phyloP scores from a whole-genome alignment of 352 stramenopile genomes.

The Globisporangium perplexum region DNA sequence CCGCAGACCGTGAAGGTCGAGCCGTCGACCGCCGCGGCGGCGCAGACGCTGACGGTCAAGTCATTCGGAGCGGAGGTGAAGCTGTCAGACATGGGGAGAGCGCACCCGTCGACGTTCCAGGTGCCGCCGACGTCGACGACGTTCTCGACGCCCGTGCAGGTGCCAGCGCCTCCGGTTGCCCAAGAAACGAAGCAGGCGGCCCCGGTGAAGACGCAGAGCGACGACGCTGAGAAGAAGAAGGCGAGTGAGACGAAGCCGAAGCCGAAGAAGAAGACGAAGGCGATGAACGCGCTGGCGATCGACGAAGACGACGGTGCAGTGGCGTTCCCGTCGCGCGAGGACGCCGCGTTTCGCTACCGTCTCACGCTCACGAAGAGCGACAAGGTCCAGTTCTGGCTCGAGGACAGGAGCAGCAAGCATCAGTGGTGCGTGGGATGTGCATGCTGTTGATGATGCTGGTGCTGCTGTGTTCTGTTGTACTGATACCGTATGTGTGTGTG shows the following conservation, averaged over 20 bases:
- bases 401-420: slow-evolving; percentile 1
- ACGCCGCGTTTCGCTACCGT: slow-evolving; percentile 2
- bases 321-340: not conserved
- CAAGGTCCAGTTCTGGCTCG: slow-evolving; percentile 1
- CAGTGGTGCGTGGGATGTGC: slow-evolving; percentile 1
- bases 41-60: not conserved
- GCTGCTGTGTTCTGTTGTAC: not conserved
- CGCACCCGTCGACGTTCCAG: not conserved
- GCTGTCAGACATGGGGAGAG: not conserved
- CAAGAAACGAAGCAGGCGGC: not conserved
- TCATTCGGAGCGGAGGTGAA: not conserved
- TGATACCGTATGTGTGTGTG: not conserved
- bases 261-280: slow-evolving; percentile 1
- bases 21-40: not conserved
- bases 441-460: not conserved
- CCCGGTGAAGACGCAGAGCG: not conserved
- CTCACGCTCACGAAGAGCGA: slow-evolving; percentile 4
- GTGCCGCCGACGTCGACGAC: not conserved
- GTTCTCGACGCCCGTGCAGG: not conserved
- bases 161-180: not conserved
- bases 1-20: not conserved
- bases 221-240: not conserved
- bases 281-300: not conserved
- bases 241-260: not conserved
- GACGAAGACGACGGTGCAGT: slow-evolving; percentile 12